Percentiles rank a stretch among this genome's conserved stretches.
Conservation (phyloP, 441 rosid species). For the Omphalea diandra region DNA sequence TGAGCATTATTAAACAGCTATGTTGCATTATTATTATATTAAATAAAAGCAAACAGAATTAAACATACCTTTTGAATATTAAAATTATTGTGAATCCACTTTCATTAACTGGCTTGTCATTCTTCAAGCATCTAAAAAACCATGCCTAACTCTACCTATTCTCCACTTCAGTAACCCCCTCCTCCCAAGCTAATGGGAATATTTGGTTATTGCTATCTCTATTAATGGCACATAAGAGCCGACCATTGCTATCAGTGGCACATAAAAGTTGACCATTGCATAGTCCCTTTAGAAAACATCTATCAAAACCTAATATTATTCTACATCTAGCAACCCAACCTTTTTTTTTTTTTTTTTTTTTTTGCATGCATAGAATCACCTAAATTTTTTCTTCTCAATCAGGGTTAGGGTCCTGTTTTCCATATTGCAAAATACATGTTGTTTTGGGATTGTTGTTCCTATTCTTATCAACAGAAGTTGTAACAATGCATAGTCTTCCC, state of each 20-base stretch:
- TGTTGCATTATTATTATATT: too few species aligned
- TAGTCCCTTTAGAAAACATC: neutral
- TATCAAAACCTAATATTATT: neutral
- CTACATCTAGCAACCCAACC: neutral
- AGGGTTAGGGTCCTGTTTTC: neutral
- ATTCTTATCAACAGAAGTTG: neutral
- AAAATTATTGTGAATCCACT: too few species aligned
- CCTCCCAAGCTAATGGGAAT: neutral
- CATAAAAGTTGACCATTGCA: neutral
- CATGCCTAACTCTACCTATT: too few species aligned
- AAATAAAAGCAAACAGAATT: too few species aligned
- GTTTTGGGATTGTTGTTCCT: neutral
- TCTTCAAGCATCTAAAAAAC: neutral
- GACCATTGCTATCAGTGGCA: too few species aligned
- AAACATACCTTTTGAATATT: neutral
- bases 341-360: too few species aligned
- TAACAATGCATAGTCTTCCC: too few species aligned
- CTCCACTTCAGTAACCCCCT: rapidly evolving
- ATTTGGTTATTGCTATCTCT: neutral
- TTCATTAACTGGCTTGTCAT: neutral
- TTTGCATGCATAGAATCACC: neutral
- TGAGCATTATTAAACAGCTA: too few species aligned
- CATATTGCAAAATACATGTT: neutral
- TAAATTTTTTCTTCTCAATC: neutral
- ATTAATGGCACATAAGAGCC: neutral